Conservation (phyloP, 2,329 filamentous ascomycete species). For the Clarireedia homoeocarpa region DNA sequence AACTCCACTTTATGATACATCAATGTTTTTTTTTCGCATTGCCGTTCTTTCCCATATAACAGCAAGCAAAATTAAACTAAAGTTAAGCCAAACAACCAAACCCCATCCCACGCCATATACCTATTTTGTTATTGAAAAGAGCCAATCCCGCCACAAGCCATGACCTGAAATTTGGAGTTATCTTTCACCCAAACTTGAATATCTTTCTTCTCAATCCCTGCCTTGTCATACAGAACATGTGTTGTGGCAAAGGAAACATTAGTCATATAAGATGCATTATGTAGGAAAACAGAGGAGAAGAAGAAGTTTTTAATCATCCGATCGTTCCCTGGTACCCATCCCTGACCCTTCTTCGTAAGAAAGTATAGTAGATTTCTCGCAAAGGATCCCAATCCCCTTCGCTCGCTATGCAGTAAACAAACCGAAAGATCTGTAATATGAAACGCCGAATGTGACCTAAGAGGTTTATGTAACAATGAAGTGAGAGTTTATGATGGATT, state of each 20-base stretch:
- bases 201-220: not conserved
- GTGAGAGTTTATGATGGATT: conserved; percentile 11
- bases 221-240: conserved; percentile 16
- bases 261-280: conserved; percentile 29
- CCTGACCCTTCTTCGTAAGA: conserved; percentile 13
- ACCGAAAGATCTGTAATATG: conserved; percentile 23
- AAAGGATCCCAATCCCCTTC: conserved; percentile 26
- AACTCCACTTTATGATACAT: conserved; percentile 30
- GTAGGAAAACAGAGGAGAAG: conserved; percentile 12
- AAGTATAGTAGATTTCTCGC: conserved; percentile 24
- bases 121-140: conserved; percentile 17
- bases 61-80: conserved; percentile 13
- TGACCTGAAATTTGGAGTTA: conserved; percentile 11
- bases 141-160: conserved; percentile 12
- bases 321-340: conserved; percentile 11
- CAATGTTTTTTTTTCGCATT: conserved; percentile 8
- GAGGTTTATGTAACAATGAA: conserved; percentile 29
- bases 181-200: conserved; percentile 13
- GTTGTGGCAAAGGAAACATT: conserved; percentile 23
- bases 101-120: conserved; percentile 26
- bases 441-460: conserved; percentile 28
- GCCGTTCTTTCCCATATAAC: conserved; percentile 13
- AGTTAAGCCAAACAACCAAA: conserved; percentile 14
- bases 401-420: conserved; percentile 32
- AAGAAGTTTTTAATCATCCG: no score